Conservation (phyloP, 1,284 basidiomycete genomes). For the Pyrrhoderma lamaoense region DNA sequence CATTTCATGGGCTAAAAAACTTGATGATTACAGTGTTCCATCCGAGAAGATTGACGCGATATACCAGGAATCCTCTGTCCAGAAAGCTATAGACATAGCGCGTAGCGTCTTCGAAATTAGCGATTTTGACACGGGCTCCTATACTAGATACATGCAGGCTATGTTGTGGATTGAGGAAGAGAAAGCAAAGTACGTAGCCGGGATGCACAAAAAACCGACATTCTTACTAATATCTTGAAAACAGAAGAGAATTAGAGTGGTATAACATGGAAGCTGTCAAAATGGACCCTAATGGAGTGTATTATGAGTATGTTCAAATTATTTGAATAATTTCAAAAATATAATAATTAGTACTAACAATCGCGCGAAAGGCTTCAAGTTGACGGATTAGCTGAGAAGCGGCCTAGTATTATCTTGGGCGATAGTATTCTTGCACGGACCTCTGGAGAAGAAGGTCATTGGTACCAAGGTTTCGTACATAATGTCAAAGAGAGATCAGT, state of each 20-base stretch:
- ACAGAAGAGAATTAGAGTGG: slow-evolving; percentile 37
- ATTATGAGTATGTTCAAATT: slow-evolving; percentile 5
- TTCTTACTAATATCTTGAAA: neutral
- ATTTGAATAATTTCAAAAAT: neutral
- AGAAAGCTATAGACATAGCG: no score
- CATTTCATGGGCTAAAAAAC: no score
- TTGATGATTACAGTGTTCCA: no score
- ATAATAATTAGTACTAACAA: slow-evolving; percentile 2
- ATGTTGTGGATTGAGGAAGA: slow-evolving; percentile 42
- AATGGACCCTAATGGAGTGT: slow-evolving; percentile 29
- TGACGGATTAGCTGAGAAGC: slow-evolving; percentile 41
- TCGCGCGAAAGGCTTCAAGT: slow-evolving; percentile 34
- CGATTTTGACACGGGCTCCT: no score
- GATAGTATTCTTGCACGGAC: slow-evolving; percentile 38
- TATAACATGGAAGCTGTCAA: slow-evolving; percentile 35
- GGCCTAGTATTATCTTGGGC: slow-evolving; percentile 44
- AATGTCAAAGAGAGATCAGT: slow-evolving; percentile 32
- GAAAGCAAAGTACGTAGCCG: slow-evolving; percentile 36
- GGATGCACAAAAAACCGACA: no score
- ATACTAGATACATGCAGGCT: slow-evolving; percentile 27
- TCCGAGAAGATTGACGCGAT: no score
- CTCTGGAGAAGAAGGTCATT: slow-evolving; percentile 26
- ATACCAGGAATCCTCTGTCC: no score
- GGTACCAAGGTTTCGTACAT: slow-evolving; percentile 48
- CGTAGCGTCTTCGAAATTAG: no score